Evolutionary conservation across 2,329 filamentous ascomycete genomes (phyloP), one percentile per base, ranked within the genome.

Genomic region (Lasiodiplodia sp.): DNA sequence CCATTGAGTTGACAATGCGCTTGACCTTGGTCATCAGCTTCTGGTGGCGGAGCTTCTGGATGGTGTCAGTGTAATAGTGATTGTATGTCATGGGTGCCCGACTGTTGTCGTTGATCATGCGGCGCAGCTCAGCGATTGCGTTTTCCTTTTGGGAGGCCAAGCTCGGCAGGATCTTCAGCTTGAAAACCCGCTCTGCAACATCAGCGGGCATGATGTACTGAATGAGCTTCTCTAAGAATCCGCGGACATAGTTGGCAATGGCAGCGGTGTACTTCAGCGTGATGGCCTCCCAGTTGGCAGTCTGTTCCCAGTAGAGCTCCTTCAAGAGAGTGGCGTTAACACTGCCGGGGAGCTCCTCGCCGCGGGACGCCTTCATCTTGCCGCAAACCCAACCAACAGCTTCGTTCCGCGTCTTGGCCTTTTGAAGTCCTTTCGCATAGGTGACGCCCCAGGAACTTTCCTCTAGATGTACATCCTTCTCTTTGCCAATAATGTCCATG

Each of bases 251-350:
- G 1, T 73, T 71, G 1, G 70, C 57, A 40, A 78, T 75, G 37
- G 85, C 75, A 0, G 75, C 70, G 51, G 84, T 76, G 68, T 84
- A 81, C 0, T 69, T 44, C 2, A 44, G 63, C 2, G 77, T 79
- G 3, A 85, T 80, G 0, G 68, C 34, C 55, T 82, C 75, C 89
- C 88, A 92, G 0, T 83, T 84, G 7, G 72, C 68, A 0, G 84
- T 88, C 68, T 91, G 88, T 57, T 89, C 84, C 31, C 78, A 78
- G 73, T 92, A 92, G 0, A 92, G 75, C 31, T 90, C 85, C 0
- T 80, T 79, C 0, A 91, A 82, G 14, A 91, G 78, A 66, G 87
- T 74, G 0, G 88, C 85, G 69, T 89, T 89, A 75, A 88, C 90
- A 0, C 81, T 86, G 0, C 88, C 87, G 0, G 87, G 86, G 0